Percentiles rank a stretch among this genome's conserved stretches.
Conservation (phyloP, 805 yeast genomes). For the Candida dendrica region DNA sequence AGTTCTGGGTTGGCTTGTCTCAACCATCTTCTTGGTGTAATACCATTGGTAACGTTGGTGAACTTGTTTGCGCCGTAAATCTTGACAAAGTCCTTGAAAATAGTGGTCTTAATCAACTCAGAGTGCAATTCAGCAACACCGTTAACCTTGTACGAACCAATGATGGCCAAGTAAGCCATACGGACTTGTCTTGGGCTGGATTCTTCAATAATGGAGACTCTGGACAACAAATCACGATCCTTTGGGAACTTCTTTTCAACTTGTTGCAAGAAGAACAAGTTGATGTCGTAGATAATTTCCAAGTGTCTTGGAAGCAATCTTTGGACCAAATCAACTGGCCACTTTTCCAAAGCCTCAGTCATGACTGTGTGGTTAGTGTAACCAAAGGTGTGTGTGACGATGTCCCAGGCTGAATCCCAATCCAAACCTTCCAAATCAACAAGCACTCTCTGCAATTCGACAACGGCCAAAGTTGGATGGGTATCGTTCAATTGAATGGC, state of each 20-base stretch:
- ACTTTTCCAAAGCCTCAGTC: constrained; percentile 91
- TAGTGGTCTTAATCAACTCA: constrained; percentile 80
- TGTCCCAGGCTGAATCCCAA: constrained; percentile 83
- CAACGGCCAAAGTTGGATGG: constrained; percentile 88
- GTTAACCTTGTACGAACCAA: constrained; percentile 89
- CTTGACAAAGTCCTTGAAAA: constrained; percentile 82
- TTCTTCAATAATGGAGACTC: constrained; percentile 85
- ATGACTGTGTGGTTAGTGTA: constrained; percentile 94
- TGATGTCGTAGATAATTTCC: constrained; percentile 84
- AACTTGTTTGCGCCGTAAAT: constrained; percentile 78
- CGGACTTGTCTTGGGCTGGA: constrained; percentile 72
- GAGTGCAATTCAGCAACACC: constrained; percentile 97
- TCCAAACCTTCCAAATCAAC: constrained; percentile 75
- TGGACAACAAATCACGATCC: constrained; percentile 51
- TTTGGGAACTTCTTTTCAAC: constrained; percentile 75
- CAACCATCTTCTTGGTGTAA: constrained; percentile 95
- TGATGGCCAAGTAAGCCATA: constrained; percentile 87
- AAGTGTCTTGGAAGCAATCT: constrained; percentile 83
- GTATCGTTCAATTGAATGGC: constrained; percentile 94
- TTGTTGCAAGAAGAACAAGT: constrained; percentile 64
- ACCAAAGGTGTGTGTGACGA: constrained; percentile 75
- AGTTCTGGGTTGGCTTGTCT: constrained; percentile 86
- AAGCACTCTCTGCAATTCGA: constrained; percentile 79
- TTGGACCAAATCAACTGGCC: constrained; percentile 83
- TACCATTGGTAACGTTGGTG: constrained; percentile 90